Evolutionary conservation across 2,329 filamentous ascomycete genomes (phyloP), one percentile per base, ranked within the genome.

Genomic region (Aspergillus arachidicola): DNA sequence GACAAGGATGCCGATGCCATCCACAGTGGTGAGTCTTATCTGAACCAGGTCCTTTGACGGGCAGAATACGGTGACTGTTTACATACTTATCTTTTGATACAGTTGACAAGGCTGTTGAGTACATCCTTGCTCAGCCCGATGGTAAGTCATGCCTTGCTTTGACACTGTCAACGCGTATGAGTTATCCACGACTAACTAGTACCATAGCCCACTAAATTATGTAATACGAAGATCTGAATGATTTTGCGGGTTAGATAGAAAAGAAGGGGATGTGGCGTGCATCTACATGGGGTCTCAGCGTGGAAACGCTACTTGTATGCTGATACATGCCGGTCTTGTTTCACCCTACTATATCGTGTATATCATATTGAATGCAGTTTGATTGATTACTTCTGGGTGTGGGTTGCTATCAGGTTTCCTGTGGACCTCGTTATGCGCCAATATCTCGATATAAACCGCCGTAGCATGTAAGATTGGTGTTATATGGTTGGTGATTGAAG

Each of bases 1-100:
- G 94, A 97, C 84, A 97, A 97, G 88, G 93, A 97, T 78, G 94
- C 94, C 71, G 94, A 97, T 81, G 85, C 86, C 70, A 96, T 97
- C 81, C 93, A 95, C 87, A 96, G 93, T 76, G 89, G 93, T 96
- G 91, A 72, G 92, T 83, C 32, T 9, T 57, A 32, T 36, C 30
- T 11, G n/a, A 14, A 48, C 6, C 16, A n/a, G 34, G 3, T n/a
- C 21, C 23, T 28, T 46, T 43, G 23, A 10, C 45, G 26, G 41
- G 53, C 45, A 21, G 21, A 23, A 32, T 5, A 23, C 7, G 32
- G 11, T 26, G 32, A 32, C 57, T 41, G 26, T 63, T 66, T 56
- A 66, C 64, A 38, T 66, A 56, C 66, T 68, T 48, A 62, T 63
- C 59, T 63, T 46, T 57, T 63, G 36, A 50, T 63, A 70, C 75